Conservation (phyloP, 148 eudicot species). For the Fallopia convolvulus region DNA sequence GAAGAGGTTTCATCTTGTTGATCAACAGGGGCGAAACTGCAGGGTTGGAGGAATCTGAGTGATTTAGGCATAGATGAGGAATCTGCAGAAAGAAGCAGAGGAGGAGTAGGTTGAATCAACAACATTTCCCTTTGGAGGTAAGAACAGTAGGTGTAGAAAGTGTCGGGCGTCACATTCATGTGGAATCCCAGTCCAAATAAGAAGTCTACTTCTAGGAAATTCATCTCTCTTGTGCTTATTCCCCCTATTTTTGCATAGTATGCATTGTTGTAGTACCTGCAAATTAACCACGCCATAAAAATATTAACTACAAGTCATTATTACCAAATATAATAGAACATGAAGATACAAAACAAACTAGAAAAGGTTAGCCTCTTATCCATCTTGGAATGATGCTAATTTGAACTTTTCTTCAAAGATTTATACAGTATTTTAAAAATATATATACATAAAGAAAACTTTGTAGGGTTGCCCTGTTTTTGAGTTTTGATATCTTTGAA, state of each 20-base stretch:
- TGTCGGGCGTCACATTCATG: conserved; percentile 33
- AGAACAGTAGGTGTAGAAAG: conserved; percentile 35
- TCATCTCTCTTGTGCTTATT: conserved; percentile 41
- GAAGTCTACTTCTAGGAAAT: conserved; percentile 42
- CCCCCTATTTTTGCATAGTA: conserved; percentile 51
- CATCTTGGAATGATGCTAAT: neutral
- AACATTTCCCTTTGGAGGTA: conserved; percentile 34
- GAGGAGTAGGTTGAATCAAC: neutral
- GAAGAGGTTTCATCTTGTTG: conserved; percentile 8
- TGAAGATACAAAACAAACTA: neutral
- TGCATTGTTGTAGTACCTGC: conserved; percentile 42
- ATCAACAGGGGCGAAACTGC: conserved; percentile 7
- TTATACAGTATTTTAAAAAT: neutral
- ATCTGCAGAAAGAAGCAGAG: conserved; percentile 10
- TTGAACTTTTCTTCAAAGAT: neutral
- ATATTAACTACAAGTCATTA: neutral
- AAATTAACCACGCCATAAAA: neutral
- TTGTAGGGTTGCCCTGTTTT: neutral
- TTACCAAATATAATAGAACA: too few species aligned
- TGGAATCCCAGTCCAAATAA: conserved; percentile 38
- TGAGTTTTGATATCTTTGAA: conserved; percentile 3
- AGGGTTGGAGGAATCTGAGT: neutral
- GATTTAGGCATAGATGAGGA: conserved; percentile 7
- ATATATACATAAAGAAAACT: neutral
- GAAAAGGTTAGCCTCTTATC: neutral